phyloP scores from a whole-genome alignment of 1,284 basidiomycete species.

The Fomitopsis palustris region DNA sequence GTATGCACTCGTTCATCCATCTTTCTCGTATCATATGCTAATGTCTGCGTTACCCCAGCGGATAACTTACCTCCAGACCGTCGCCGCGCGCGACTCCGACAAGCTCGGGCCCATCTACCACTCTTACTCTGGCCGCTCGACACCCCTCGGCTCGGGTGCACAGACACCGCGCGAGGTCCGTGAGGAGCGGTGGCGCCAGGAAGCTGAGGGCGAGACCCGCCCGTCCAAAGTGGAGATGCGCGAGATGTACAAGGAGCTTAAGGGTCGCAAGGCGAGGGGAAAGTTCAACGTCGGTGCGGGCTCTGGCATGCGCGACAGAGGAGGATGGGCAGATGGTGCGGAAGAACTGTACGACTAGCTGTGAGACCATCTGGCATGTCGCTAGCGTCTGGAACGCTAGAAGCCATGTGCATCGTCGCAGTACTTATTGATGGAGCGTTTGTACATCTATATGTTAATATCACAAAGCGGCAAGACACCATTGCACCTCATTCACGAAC shows the following conservation, averaged over 20 bases:
- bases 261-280: slow-evolving; percentile 68
- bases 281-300: slow-evolving; percentile 65
- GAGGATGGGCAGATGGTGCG: slow-evolving; percentile 23
- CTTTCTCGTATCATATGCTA: background rate
- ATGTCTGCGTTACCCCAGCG: slow-evolving; percentile 38
- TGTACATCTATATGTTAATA: too few relatives aligned
- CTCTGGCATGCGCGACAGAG: slow-evolving; percentile 54
- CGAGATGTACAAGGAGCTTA: slow-evolving; percentile 85
- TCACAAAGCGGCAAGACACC: too few relatives aligned
- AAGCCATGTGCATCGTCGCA: too few relatives aligned
- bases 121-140: slow-evolving; percentile 44
- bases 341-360: slow-evolving; percentile 6
- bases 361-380: too few relatives aligned
- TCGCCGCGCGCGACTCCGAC: slow-evolving; percentile 38
- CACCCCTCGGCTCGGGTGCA: slow-evolving; percentile 54
- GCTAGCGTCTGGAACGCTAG: too few relatives aligned
- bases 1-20: slow-evolving; percentile 33
- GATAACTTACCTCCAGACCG: slow-evolving; percentile 49
- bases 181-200: slow-evolving; percentile 69
- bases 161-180: slow-evolving; percentile 75
- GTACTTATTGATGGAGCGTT: too few relatives aligned
- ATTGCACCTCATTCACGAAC: too few relatives aligned
- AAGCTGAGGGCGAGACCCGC: slow-evolving; percentile 46
- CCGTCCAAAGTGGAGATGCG: slow-evolving; percentile 82
- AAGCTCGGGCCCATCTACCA: slow-evolving; percentile 33